Evolutionary conservation across 176 grass and related monocot genomes (phyloP), one percentile per base, ranked within the genome.

Genomic region (Triticum monococcum): DNA sequence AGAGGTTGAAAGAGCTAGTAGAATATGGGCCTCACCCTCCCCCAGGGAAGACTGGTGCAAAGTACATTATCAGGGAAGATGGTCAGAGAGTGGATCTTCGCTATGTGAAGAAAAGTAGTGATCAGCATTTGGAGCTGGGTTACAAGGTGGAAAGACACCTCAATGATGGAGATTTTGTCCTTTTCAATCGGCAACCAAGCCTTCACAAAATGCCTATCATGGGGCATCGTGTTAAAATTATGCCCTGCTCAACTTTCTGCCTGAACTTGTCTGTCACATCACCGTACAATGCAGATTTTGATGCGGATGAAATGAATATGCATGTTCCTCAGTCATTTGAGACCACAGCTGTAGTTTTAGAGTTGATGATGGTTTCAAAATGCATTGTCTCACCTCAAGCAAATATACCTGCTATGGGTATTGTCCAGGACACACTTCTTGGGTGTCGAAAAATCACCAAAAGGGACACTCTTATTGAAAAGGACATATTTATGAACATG

Each of bases 171-270:
- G 96, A 98, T 75, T 98, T 94, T 92, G 93, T 98, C 75, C 90
- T 98, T 71, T 98, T 95, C 81, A 98, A 94, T 46, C 91, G 93
- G 25, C 93, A 98, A 76, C 96, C 96, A 37, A 95, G 91, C 87
- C 93, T 95, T 75, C 93, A 98, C 80, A 98, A 98, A 93, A 98
- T 95, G 96, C 94, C 96, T 67, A 98, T 98, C n/a, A 95, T 98
- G 93, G 90, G 96, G 2, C 96, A 98, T 83, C 90, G 91, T 14
- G 94, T 98, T 61, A 98, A 98, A 87, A 98, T 98, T 48, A 98
- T 98, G 93, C 96, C 93, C 22, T 98, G 95, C 79, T 98, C 96
- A 72, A 98, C 93, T 87, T 98, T 98, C 61, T 90, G 93, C 25
- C 78, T 98, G 32, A 98, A 98, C 60, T 78, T 98, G 57, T 98